Evolutionary conservation across 345 rosid species (phyloP).

Genomic region (Heritiera fomes): DNA sequence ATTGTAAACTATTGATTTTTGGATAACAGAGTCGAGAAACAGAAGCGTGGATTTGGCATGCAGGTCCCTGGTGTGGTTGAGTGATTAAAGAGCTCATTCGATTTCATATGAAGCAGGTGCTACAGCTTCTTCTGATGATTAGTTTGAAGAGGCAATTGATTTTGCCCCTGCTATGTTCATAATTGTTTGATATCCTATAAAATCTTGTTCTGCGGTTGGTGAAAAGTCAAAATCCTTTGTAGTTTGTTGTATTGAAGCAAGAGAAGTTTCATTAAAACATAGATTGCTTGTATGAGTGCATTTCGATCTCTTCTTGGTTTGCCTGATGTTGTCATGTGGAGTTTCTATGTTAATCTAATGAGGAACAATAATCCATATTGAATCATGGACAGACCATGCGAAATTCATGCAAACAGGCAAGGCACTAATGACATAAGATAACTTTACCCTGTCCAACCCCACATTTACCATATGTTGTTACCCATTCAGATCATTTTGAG

Average conservation of each 20-base stretch:
- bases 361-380: too few species aligned
- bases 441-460: too few species aligned
- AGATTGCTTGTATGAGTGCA: background rate
- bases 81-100: constrained; percentile 1
- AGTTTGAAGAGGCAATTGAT: background rate
- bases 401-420: too few species aligned
- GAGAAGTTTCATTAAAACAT: background rate
- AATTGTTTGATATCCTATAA: background rate
- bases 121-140: background rate
- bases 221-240: background rate
- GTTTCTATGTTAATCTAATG: too few species aligned
- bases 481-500: background rate
- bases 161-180: background rate
- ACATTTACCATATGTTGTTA: too few species aligned
- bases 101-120: background rate
- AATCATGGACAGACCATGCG: too few species aligned
- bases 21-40: constrained; percentile 67
- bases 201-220: background rate
- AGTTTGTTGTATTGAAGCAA: background rate
- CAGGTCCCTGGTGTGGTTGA: constrained; percentile 51
- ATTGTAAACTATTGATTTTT: background rate
- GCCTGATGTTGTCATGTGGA: too few species aligned
- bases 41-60: constrained; percentile 86
- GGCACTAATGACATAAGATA: too few species aligned
- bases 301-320: background rate